phyloP scores from a whole-genome alignment of 352 stramenopile species.

The Phytophthora pistaciae region DNA sequence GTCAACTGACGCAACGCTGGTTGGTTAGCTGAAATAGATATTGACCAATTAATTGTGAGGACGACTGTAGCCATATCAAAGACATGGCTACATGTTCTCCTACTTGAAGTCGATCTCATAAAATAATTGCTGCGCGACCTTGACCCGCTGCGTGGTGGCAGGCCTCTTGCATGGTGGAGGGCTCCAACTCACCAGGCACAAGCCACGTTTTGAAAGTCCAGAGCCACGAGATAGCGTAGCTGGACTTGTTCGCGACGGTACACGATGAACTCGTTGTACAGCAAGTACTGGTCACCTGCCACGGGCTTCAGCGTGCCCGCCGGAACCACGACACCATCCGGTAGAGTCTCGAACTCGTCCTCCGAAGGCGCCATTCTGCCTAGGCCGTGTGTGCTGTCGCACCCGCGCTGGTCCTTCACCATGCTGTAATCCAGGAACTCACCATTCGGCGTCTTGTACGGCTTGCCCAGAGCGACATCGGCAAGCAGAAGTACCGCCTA shows the following conservation, averaged over 20 bases:
- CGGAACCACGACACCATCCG: constrained; percentile 50
- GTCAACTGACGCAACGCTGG: constrained; percentile 10
- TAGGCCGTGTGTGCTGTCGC: constrained; percentile 42
- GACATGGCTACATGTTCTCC: constrained; percentile 20
- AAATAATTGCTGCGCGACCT: constrained; percentile 7
- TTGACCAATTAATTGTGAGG: constrained; percentile 30
- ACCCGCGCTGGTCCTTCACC: constrained; percentile 29
- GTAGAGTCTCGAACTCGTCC: constrained; percentile 31
- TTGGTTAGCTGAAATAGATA: constrained; percentile 17
- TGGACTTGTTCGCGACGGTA: constrained; percentile 56
- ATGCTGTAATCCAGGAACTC: constrained; percentile 38
- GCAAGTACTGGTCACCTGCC: constrained; percentile 27
- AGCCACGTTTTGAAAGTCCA: constrained; percentile 32
- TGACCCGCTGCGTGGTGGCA: background rate
- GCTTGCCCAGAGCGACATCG: constrained; percentile 49
- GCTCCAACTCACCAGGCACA: constrained; percentile 22
- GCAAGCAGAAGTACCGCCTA: constrained; percentile 46
- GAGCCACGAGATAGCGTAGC: constrained; percentile 43
- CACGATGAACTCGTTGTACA: constrained; percentile 65
- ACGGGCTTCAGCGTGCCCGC: constrained; percentile 33
- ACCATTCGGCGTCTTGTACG: constrained; percentile 22
- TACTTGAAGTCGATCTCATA: constrained; percentile 4
- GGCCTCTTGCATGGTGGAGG: background rate
- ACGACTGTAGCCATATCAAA: constrained; percentile 9
- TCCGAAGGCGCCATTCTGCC: constrained; percentile 40